Evolutionary conservation across 192 early-diverging fungal genomes (phyloP), one percentile per base, ranked within the genome.

Genomic region (Rhizophagus prolifer): DNA sequence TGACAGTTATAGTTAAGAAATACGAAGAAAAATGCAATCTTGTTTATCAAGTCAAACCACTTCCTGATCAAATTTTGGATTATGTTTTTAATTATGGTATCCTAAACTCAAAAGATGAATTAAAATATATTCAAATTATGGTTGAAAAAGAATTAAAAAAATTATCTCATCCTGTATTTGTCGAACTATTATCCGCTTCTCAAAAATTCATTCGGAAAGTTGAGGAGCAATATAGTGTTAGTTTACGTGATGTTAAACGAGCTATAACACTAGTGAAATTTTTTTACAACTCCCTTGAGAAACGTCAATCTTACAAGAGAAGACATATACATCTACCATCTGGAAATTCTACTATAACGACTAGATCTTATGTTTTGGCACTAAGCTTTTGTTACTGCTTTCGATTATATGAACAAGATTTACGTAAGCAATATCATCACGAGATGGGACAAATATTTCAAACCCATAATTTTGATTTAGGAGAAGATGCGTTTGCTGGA

Each of bases 201-300:
- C 74, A 76, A 23, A 44, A 38, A 68, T 76, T 70, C 5, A 76
- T 76, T 38, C 74, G 74, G 0, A 67, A 71, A 34, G 50, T 76
- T 28, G 74, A 76, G 30, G 74, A 31, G n/a, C 9, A 13, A 19
- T n/a, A 31, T 31, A 76, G 28, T 46, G 74, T 76, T 21, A 76
- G 74, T 36, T 47, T 76, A 26, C 74, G 74, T 21, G 74, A 76
- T 54, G 74, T 76, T 13, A 76, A 68, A 23, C 61, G 74, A 63
- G 59, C 74, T 13, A 60, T 76, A 19, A 60, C 7, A 70, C 50
- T 76, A 26, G 26, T 64, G 34, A 9, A 26, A 25, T 76, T 30
- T 4, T 76, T 76, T 30, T 46, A 46, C 9, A 65, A 76, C 12
- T 71, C 68, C n/a, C 74, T 76, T 19, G 19, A 76, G 44, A 30